Evolutionary conservation across 352 stramenopile species (phyloP).

Genomic region (Thalassiosira exigua): DNA sequence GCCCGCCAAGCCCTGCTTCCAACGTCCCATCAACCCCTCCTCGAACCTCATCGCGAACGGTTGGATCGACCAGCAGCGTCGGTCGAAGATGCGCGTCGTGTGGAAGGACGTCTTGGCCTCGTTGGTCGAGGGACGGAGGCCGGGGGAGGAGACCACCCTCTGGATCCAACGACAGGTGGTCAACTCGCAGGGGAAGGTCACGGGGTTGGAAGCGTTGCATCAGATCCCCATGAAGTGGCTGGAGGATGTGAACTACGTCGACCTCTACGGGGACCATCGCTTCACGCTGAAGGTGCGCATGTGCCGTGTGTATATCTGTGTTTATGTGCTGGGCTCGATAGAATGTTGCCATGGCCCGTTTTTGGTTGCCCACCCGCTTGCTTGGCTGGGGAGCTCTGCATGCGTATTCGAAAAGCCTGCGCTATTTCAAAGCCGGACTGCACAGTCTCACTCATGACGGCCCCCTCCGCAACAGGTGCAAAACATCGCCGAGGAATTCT

Average conservation of each 20-base stretch:
- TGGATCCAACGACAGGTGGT: constrained; percentile 83
- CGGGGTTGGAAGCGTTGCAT: constrained; percentile 79
- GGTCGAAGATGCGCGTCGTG: constrained; percentile 76
- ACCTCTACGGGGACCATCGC: constrained; percentile 75
- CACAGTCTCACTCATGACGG: too few relatives aligned
- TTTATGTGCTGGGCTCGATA: too few relatives aligned
- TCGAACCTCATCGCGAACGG: constrained; percentile 79
- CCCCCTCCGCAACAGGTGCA: too few relatives aligned
- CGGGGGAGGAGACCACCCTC: constrained; percentile 80
- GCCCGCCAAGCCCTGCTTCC: constrained; percentile 66
- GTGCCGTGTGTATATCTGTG: too few relatives aligned
- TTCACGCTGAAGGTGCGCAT: constrained; percentile 80
- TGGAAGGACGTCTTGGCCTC: constrained; percentile 83
- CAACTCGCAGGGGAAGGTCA: constrained; percentile 53
- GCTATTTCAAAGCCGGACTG: too few relatives aligned
- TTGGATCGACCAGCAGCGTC: constrained; percentile 83
- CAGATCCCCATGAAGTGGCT: constrained; percentile 83
- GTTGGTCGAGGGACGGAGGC: constrained; percentile 65
- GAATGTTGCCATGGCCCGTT: too few relatives aligned
- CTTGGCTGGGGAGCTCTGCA: too few relatives aligned
- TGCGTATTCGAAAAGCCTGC: too few relatives aligned
- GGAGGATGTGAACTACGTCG: constrained; percentile 69
- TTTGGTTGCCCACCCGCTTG: too few relatives aligned
- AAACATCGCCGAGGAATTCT: constrained; percentile 80
- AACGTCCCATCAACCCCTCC: constrained; percentile 67